phyloP scores from a whole-genome alignment of 768 basidiomycete species.

The Dioszegia crocea region DNA sequence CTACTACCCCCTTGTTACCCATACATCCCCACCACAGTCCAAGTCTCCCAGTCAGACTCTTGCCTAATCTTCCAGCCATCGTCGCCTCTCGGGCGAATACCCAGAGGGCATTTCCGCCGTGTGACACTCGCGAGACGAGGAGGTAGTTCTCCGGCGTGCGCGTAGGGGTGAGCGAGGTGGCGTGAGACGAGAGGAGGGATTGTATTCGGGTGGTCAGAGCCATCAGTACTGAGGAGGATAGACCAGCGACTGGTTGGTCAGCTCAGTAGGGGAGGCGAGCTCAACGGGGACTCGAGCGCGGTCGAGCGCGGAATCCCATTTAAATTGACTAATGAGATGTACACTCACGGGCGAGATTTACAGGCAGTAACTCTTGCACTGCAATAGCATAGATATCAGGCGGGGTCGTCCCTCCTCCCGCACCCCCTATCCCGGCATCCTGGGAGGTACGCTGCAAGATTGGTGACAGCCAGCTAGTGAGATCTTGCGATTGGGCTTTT shows the following conservation, averaged over 20 bases:
- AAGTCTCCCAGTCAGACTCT: constrained; percentile 64
- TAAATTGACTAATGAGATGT: no score
- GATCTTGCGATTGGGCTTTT: constrained; percentile 57
- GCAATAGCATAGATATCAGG: constrained; percentile 62
- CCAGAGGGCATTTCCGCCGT: constrained; percentile 81
- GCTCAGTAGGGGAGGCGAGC: no score
- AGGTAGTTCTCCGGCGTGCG: constrained; percentile 58
- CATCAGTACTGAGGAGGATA: constrained; percentile 66
- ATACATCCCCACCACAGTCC: constrained; percentile 66
- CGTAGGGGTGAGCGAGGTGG: constrained; percentile 25
- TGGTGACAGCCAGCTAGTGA: constrained; percentile 88
- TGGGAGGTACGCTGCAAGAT: constrained; percentile 56
- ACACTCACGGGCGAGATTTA: constrained; percentile 75
- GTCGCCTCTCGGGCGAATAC: constrained; percentile 74
- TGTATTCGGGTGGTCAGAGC: constrained; percentile 66
- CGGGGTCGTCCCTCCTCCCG: constrained; percentile 57
- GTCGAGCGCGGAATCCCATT: no score
- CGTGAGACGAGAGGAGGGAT: constrained; percentile 40
- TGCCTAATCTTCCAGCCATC: constrained; percentile 57
- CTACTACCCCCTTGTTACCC: constrained; percentile 96
- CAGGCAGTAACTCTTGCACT: constrained; percentile 86
- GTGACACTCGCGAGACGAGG: constrained; percentile 71
- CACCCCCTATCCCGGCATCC: constrained; percentile 57
- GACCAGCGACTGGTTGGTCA: constrained; percentile 64
- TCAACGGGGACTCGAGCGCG: no score